A percentile compares a stretch with the other conserved stretches of the same genome.
These are phyloP conservation scores for Tetracladium setigerum DNA, from an alignment of 495 filamentous ascomycete species.

Conservation along the genomic window DNA sequence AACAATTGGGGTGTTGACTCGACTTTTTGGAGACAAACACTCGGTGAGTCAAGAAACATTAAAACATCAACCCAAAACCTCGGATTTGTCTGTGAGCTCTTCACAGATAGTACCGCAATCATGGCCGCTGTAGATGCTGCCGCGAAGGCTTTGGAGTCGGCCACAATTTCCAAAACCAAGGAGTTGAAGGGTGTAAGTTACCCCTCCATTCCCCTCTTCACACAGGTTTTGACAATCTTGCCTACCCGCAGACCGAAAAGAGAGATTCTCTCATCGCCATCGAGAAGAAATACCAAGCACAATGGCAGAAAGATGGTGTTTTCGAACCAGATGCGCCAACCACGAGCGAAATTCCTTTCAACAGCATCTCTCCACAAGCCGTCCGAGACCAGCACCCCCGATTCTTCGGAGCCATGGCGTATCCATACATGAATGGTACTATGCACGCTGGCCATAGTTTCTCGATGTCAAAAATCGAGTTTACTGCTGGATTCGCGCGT, in stretches of 20 bases:
- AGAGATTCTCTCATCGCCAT: slow-evolving; percentile 77
- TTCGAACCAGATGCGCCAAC: slow-evolving; percentile 85
- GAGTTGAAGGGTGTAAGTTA: slow-evolving; percentile 37
- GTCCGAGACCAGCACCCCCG: slow-evolving; percentile 75
- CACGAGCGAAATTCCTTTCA: slow-evolving; percentile 61
- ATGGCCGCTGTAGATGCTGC: slow-evolving; percentile 22
- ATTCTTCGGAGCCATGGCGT: slow-evolving; percentile 90
- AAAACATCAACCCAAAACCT: slow-evolving; percentile 1
- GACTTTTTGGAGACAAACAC: background rate
- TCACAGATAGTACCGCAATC: slow-evolving; percentile 12
- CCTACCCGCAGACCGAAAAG: slow-evolving; percentile 67
- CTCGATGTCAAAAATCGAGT: slow-evolving; percentile 85
- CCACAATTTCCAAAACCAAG: slow-evolving; percentile 36
- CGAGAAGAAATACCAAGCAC: slow-evolving; percentile 86
- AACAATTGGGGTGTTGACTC: slow-evolving; percentile 4
- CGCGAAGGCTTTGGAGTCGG: slow-evolving; percentile 17
- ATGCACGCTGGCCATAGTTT: slow-evolving; percentile 90
- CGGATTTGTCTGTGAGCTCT: background rate
- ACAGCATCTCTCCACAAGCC: slow-evolving; percentile 59
- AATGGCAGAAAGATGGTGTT: slow-evolving; percentile 70
- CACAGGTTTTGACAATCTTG: background rate
- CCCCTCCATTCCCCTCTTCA: background rate
- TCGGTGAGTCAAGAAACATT: slow-evolving; percentile 6
- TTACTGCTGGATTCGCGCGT: slow-evolving; percentile 69
- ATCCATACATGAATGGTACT: slow-evolving; percentile 95